A percentile compares a stretch with the other conserved stretches of the same genome.
Conservation (phyloP, 257 asterid species). For the Dorcoceras hygrometricum region DNA sequence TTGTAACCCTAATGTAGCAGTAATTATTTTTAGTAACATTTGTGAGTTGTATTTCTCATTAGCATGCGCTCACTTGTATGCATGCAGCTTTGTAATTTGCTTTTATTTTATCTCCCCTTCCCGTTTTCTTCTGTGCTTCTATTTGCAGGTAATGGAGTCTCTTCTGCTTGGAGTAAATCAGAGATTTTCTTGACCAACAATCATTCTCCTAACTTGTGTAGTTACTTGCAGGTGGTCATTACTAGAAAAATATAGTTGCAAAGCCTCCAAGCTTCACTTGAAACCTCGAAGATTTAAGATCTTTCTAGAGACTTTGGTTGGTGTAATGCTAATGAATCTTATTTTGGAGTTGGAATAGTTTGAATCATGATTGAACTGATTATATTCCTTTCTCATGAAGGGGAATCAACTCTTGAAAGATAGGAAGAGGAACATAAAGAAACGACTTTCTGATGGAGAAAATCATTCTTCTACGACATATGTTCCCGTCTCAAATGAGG, state of each 20-base stretch:
- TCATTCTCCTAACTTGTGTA: slow-evolving; percentile 20
- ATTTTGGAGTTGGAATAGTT: slow-evolving; percentile 17
- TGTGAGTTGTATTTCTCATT: neutral
- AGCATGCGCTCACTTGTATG: neutral
- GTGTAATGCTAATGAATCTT: slow-evolving; percentile 29
- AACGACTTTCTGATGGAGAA: slow-evolving; percentile 63
- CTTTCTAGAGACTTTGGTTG: slow-evolving; percentile 88
- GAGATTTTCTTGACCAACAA: neutral
- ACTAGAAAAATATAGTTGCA: slow-evolving; percentile 96
- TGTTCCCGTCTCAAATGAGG: slow-evolving; percentile 47
- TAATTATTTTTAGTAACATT: neutral
- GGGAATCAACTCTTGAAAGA: slow-evolving; percentile 95
- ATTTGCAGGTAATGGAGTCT: slow-evolving; percentile 4
- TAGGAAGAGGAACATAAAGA: slow-evolving; percentile 74
- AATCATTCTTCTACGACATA: slow-evolving; percentile 43
- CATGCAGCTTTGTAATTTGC: neutral
- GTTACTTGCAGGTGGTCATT: slow-evolving; percentile 84
- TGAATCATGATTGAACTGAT: slow-evolving; percentile 28
- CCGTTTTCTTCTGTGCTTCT: neutral
- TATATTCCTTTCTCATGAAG: slow-evolving; percentile 44
- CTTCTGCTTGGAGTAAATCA: slow-evolving; percentile 1
- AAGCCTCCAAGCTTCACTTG: slow-evolving; percentile 97
- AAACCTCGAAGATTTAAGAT: slow-evolving; percentile 97
- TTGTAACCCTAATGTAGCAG: neutral
- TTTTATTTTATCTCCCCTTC: neutral